Evolutionary conservation across 352 stramenopile species (phyloP).

Genomic region (Phytophthora brassicae): DNA sequence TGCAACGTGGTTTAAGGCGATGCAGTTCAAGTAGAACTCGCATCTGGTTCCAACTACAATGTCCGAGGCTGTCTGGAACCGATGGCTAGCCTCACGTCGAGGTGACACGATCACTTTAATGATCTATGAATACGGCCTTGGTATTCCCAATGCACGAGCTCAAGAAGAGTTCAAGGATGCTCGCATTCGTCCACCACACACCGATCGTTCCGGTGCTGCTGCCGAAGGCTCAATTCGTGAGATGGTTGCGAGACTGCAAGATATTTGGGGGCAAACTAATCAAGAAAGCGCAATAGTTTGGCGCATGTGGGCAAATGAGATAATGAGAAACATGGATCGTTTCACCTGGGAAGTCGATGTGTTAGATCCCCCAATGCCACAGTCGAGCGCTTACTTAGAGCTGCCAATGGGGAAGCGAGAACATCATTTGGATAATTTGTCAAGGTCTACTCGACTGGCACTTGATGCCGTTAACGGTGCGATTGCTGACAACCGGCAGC

Average conservation of each 20-base stretch:
- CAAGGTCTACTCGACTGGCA: too few relatives aligned
- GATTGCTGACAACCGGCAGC: too few relatives aligned
- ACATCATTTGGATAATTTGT: background rate
- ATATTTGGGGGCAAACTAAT: too few relatives aligned
- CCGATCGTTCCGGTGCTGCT: constrained; percentile 4
- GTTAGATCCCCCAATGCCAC: background rate
- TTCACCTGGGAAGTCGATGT: background rate
- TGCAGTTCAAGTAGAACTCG: constrained; percentile 13
- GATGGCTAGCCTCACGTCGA: background rate
- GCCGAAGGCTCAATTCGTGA: constrained; percentile 5
- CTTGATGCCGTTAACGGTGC: too few relatives aligned
- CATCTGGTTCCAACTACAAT: constrained; percentile 5
- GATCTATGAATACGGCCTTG: constrained; percentile 14
- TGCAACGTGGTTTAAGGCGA: background rate
- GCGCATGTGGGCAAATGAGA: background rate
- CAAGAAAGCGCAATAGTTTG: too few relatives aligned
- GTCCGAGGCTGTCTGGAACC: constrained; percentile 8
- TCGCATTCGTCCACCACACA: constrained; percentile 6
- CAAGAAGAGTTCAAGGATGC: background rate
- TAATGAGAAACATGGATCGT: background rate
- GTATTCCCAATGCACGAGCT: constrained; percentile 2
- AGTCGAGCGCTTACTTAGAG: background rate
- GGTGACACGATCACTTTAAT: constrained; percentile 5
- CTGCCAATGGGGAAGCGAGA: background rate
- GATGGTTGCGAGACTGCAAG: background rate